Evolutionary conservation across 768 basidiomycete species (phyloP), one percentile per base, ranked within the genome.

Genomic region (Leccinum disarticulatum): DNA sequence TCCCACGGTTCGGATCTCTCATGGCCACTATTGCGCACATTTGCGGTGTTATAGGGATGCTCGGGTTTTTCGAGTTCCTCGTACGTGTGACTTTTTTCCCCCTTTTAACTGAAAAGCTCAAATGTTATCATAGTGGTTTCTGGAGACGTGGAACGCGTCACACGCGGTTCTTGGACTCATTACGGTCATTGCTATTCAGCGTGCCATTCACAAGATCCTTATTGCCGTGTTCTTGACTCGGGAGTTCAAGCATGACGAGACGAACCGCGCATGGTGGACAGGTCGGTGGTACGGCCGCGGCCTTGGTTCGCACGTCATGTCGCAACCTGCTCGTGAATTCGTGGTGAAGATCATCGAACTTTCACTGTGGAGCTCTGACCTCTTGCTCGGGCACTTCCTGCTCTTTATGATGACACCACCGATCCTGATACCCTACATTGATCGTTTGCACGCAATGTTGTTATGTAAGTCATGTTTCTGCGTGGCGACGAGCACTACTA

Each of bases 181-280:
- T 66, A 83, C 94, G 8, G 89, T 94, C 61, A 91, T 98, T 61
- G 85, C 87, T 58, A 91, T 98, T 58, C 95, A 98, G 71, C 87
- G 97, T 54, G 91, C 91, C 17, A 77, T 98, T 61, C 88, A 95
- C 84, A 98, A 98, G 81, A 81, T 94, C 60, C 79, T 97, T 57
- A 98, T 99, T 69, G 81, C 95, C 0, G 89, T 96, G 61, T 94
- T 95, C 84, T 79, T 98, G 38, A 90, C 95, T 43, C 90, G 97
- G 63, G 97, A 99, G 76, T 97, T 97, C 84, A 99, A 99, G 79
- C 95, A 98, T 72, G 97, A 99, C 72, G 95, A 98, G 76, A 95
- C 93, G 36, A 98, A 98, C 77, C 83, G 93, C 28, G 95, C 95
- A 7, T 99, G 96, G 96, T 99, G 97, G 97, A 96, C 95, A 33